phyloP scores from a whole-genome alignment of 1,284 basidiomycete genomes.

The Sphaerobolus stellatus region DNA sequence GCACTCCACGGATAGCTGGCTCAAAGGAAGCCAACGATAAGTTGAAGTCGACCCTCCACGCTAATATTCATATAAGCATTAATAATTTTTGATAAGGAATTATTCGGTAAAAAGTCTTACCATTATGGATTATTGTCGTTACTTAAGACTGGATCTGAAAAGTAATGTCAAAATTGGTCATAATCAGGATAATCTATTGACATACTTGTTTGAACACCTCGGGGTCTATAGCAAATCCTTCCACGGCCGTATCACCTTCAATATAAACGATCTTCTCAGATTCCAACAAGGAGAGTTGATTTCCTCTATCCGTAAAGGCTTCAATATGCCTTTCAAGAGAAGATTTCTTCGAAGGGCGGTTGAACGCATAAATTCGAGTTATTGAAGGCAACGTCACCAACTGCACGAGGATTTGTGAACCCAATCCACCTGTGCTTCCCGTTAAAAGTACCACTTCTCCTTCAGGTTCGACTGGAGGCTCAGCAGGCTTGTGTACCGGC shows the following conservation, averaged over 20 bases:
- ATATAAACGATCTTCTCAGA: constrained; percentile 24
- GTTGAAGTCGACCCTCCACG: constrained; percentile 32
- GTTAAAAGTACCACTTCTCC: constrained; percentile 32
- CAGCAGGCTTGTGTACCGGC: neutral
- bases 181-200: neutral
- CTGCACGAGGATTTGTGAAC: constrained; percentile 30
- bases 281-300: constrained; percentile 16
- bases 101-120: constrained; percentile 14
- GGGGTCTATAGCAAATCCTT: constrained; percentile 23
- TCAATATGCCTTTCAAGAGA: constrained; percentile 13
- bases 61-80: constrained; percentile 15
- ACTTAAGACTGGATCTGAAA: constrained; percentile 20
- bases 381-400: constrained; percentile 23
- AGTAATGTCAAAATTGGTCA: neutral
- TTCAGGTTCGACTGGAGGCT: neutral
- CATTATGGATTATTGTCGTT: constrained; percentile 36
- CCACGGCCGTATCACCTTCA: constrained; percentile 21
- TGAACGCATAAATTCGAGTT: constrained; percentile 25
- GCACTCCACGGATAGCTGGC: constrained; percentile 23
- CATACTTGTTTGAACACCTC: constrained; percentile 19
- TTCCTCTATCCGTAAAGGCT: constrained; percentile 20
- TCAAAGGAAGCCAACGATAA: constrained; percentile 26
- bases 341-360: constrained; percentile 21
- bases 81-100: neutral
- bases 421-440: constrained; percentile 36